Conservation (phyloP, 202 grass and related monocot species). For the Hordeum pubiflorum region DNA sequence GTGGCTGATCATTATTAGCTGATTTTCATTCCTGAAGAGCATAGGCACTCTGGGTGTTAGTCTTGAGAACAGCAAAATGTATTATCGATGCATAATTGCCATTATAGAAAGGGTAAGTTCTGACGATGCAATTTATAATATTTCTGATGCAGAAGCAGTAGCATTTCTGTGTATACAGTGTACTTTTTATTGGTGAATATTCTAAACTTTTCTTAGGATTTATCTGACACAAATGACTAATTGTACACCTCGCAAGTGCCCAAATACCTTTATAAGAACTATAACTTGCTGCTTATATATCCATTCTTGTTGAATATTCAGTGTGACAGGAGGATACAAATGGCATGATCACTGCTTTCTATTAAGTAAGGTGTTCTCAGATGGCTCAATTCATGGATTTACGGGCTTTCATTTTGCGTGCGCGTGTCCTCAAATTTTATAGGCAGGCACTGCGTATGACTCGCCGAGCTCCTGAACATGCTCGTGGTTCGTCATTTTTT, state of each 20-base stretch:
- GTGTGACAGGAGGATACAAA: neutral
- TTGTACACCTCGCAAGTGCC: neutral
- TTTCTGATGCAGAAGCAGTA: neutral
- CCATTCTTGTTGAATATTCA: slow-evolving; percentile 11
- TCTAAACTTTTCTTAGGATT: neutral
- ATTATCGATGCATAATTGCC: neutral
- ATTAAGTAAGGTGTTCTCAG: slow-evolving; percentile 13
- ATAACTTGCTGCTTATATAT: neutral
- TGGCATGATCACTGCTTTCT: slow-evolving; percentile 1
- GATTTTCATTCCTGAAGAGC: neutral
- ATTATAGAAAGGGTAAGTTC: neutral
- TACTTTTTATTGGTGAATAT: neutral
- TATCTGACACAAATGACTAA: neutral
- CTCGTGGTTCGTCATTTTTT: slow-evolving; percentile 39
- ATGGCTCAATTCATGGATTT: slow-evolving; percentile 70
- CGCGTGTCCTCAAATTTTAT: slow-evolving; percentile 78
- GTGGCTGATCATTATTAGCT: neutral
- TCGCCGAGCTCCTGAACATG: slow-evolving; percentile 45
- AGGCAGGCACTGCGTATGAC: slow-evolving; percentile 56
- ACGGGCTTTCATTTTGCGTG: slow-evolving; percentile 55
- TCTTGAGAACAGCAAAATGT: neutral
- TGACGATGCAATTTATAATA: neutral
- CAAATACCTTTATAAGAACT: neutral
- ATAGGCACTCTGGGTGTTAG: neutral
- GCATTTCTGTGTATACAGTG: neutral